Base-by-base conservation (phyloP, 495 filamentous ascomycete genomes). In the Hypoxylon intermedium region DNA sequence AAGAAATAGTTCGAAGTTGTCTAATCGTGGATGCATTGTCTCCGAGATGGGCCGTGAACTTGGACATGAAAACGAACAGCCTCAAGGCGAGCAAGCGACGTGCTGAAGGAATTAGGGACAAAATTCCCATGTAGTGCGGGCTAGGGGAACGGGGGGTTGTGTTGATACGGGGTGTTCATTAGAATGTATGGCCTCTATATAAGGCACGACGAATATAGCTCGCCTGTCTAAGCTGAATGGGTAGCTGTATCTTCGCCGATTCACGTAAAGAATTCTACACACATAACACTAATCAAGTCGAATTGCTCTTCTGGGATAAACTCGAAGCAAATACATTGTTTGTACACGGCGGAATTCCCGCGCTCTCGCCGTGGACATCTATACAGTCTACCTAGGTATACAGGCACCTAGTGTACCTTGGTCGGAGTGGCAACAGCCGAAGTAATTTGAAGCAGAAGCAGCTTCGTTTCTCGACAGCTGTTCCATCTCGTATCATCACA, bases 131-230 rank as follows among this genome's bases (percentile, higher is more conserved):
- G 58, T 67, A 28, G 60, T 26, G 16, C 30, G n/a, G 24, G 49
- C 59, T 9, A 46, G 50, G n/a, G n/a, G 47, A 62, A 57, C 38
- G 41, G 28, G 40, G 57, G 36, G 16, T 18, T 53, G 42, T 24
- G 53, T 53, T 46, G 51, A 65, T 45, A 57, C 52, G 24, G 24
- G 7, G 7, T 30, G 41, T 34, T 44, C 34, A 33, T 28, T 57
- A 65, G 62, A 60, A 60, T 65, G 56, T 44, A 57, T 48, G 40
- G 56, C 40, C 46, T 53, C 51, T 65, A 43, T 46, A 60, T 52
- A 60, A 38, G n/a, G 36, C 18, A 38, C 15, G 30, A 46, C 36
- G 53, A 30, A 48, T 38, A 52, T 51, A 63, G 18, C 18, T 28
- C 15, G 15, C n/a, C 15, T 42, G 23, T 1, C 33, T 50, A 37